Percentiles rank a stretch among this genome's conserved stretches.
Conservation (phyloP, 23 red algal species). For the Gracilariopsis chorda region DNA sequence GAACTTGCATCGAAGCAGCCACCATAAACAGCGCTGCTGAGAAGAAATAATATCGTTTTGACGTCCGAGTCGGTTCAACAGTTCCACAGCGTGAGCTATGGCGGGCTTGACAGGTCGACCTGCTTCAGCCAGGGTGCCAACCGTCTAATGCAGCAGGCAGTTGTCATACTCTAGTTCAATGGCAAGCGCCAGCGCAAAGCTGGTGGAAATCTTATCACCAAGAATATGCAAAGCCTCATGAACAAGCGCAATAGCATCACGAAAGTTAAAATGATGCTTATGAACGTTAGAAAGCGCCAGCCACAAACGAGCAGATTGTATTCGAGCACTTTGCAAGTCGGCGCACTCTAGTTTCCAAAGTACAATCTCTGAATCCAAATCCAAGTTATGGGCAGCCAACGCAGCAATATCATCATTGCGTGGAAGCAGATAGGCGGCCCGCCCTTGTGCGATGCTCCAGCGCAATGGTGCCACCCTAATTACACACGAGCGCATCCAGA, state of each 20-base stretch:
- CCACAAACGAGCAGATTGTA: neutral
- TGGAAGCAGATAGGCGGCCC: neutral
- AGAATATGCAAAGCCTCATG: neutral
- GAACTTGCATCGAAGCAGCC: constrained; percentile 16
- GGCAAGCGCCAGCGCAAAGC: neutral
- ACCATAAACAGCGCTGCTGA: constrained; percentile 12
- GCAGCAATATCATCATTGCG: neutral
- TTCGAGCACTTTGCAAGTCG: neutral
- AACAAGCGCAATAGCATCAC: neutral
- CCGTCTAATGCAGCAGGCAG: neutral
- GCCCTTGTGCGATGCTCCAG: neutral
- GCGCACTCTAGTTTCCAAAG: constrained; percentile 27
- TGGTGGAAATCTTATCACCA: neutral
- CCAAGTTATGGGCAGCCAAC: neutral
- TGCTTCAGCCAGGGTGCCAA: neutral
- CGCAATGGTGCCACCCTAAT: constrained; percentile 21
- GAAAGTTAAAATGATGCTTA: neutral
- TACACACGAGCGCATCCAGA: constrained; percentile 9
- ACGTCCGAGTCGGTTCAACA: neutral
- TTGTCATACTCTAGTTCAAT: constrained; percentile 13
- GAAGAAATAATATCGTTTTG: no score
- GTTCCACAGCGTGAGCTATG: neutral
- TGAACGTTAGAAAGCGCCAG: constrained; percentile 9
- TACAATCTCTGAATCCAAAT: neutral
- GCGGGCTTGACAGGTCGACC: neutral